Percentiles rank a stretch among this genome's conserved stretches.
These are phyloP conservation scores for Hypoxylon intermedium DNA, from an alignment of 495 filamentous ascomycete genomes.

Conservation along the genomic window DNA sequence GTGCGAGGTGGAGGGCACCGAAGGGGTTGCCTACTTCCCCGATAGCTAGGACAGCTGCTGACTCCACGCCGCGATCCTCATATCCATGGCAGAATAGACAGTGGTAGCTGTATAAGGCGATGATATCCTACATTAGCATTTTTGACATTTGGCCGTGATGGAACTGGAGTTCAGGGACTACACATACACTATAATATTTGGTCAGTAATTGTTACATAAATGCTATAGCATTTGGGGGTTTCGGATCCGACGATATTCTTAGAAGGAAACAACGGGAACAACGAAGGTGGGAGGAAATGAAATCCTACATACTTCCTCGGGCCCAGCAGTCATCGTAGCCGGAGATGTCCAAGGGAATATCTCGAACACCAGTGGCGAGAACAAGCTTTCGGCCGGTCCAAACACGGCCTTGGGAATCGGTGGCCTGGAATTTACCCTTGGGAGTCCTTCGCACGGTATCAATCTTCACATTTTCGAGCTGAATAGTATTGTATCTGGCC, in stretches of 20 bases:
- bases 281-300: no score
- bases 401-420: constrained; percentile 36
- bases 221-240: no score
- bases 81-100: constrained; percentile 59
- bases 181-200: no score
- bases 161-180: no score
- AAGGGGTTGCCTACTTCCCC: constrained; percentile 1
- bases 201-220: no score
- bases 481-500: constrained; percentile 45
- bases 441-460: constrained; percentile 28
- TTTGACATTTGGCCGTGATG: no score
- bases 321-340: constrained; percentile 41
- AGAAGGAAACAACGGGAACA: no score
- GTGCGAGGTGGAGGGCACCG: constrained; percentile 21
- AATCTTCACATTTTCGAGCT: constrained; percentile 46
- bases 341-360: constrained; percentile 40
- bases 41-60: not conserved
- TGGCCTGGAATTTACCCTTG: constrained; percentile 34
- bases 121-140: no score
- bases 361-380: constrained; percentile 49
- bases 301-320: constrained; percentile 42
- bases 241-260: not conserved
- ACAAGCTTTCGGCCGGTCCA: constrained; percentile 52
- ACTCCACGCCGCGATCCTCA: constrained; percentile 45
- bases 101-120: no score